phyloP scores from a whole-genome alignment of 202 grass and related monocot species.

The Eragrostis tef region DNA sequence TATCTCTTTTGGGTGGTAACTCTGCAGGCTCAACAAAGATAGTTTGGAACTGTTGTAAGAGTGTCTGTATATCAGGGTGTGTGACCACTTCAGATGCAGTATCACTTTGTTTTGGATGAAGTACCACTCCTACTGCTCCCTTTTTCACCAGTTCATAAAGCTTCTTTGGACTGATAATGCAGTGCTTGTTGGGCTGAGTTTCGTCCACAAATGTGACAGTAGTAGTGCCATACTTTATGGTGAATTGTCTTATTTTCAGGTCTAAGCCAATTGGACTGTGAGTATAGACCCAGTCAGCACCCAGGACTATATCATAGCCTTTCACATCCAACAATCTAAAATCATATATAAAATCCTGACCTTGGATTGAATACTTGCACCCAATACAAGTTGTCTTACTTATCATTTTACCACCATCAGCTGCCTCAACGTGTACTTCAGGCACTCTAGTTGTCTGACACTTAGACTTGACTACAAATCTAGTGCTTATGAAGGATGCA shows the following conservation, averaged over 20 bases:
- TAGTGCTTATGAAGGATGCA: neutral
- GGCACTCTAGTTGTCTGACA: neutral
- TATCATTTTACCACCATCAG: neutral
- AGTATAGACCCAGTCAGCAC: neutral
- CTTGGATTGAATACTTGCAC: neutral
- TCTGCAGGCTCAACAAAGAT: neutral
- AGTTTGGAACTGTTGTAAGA: neutral
- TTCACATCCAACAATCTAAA: neutral
- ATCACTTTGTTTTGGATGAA: no score
- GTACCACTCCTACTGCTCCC: neutral
- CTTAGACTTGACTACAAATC: neutral
- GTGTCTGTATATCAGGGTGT: no score
- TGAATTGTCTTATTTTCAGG: no score
- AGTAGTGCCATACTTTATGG: no score
- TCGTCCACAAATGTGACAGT: no score
- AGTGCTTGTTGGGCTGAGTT: no score
- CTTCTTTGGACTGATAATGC: neutral
- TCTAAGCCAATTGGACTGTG: neutral
- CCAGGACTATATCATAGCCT: neutral
- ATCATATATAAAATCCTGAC: neutral
- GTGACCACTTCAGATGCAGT: no score
- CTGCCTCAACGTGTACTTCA: neutral
- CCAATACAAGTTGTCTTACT: neutral
- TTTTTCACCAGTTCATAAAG: neutral
- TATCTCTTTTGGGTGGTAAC: fast-evolving